Conservation (phyloP, 371 early-diverging fungal species). For the Mortierella sp. region DNA sequence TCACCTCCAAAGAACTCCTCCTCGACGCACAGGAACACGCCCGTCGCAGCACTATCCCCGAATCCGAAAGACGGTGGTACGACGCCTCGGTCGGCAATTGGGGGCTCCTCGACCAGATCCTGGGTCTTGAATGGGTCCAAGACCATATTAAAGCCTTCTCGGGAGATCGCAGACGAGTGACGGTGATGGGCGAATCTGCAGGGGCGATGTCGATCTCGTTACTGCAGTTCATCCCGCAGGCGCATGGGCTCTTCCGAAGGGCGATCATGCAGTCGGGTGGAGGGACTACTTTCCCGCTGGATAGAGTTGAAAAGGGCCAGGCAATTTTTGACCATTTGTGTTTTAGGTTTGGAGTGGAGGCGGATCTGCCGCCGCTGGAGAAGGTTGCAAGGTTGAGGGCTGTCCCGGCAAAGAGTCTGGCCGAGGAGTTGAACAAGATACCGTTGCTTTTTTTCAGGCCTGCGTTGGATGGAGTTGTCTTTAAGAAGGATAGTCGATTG, state of each 20-base stretch:
- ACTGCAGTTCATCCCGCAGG: conserved; percentile 11
- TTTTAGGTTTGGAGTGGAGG: background rate
- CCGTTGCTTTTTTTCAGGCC: conserved; percentile 11
- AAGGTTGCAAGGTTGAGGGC: conserved; percentile 22
- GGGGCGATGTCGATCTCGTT: conserved; percentile 54
- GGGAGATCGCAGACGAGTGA: conserved; percentile 59
- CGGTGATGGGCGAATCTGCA: conserved; percentile 60
- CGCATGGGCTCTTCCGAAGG: conserved; percentile 28
- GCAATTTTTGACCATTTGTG: conserved; percentile 27
- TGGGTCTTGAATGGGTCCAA: conserved; percentile 61
- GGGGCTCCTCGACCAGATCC: conserved; percentile 59
- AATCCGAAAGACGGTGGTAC: conserved; percentile 11
- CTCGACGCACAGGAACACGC: conserved; percentile 4
- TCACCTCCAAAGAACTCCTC: conserved; percentile 37
- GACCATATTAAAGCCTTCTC: conserved; percentile 61
- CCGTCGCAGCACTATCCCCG: too few species aligned
- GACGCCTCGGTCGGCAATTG: conserved; percentile 45
- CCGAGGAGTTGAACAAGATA: background rate
- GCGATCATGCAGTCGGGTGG: conserved; percentile 45
- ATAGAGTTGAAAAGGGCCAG: conserved; percentile 18
- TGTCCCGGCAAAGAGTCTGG: conserved; percentile 7
- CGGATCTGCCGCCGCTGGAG: background rate
- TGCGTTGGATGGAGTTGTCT: conserved; percentile 17
- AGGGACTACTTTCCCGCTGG: background rate
- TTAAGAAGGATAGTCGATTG: conserved; percentile 10